Conservation (phyloP, 257 asterid species). For the Rehmannia glutinosa region DNA sequence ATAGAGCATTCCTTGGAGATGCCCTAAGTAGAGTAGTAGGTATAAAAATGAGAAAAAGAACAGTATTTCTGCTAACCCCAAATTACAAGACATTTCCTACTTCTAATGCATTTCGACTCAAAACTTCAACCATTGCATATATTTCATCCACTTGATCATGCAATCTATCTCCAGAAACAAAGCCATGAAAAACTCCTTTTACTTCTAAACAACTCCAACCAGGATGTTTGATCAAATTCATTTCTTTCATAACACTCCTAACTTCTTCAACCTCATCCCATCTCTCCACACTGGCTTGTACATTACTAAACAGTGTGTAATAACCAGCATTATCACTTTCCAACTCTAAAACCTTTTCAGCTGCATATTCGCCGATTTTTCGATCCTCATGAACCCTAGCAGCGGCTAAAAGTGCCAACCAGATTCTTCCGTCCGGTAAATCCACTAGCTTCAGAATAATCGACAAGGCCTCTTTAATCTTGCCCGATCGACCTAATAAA, state of each 20-base stretch:
- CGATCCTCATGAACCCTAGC: slow-evolving; percentile 31
- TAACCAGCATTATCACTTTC: slow-evolving; percentile 38
- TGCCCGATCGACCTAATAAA: slow-evolving; percentile 42
- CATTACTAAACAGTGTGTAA: slow-evolving; percentile 32
- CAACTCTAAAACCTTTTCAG: slow-evolving; percentile 26
- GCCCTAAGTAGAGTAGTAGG: no score
- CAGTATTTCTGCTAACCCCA: no score
- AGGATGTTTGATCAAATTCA: slow-evolving; percentile 33
- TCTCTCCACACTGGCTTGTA: slow-evolving; percentile 28
- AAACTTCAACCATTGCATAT: slow-evolving; percentile 16
- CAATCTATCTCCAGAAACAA: slow-evolving; percentile 41
- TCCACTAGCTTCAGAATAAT: slow-evolving; percentile 25
- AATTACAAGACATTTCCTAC: background rate
- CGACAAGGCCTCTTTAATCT: slow-evolving; percentile 36
- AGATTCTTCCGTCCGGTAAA: slow-evolving; percentile 39
- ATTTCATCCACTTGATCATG: slow-evolving; percentile 27
- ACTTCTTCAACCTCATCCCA: slow-evolving; percentile 43
- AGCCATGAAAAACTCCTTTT: slow-evolving; percentile 28
- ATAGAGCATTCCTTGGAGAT: no score
- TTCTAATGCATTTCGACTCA: slow-evolving; percentile 14
- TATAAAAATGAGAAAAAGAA: no score
- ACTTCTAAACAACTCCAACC: slow-evolving; percentile 54
- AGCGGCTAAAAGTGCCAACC: slow-evolving; percentile 48
- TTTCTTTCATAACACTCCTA: slow-evolving; percentile 32
- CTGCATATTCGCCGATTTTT: slow-evolving; percentile 30